These are phyloP conservation scores for Inonotus obliquus DNA, from an alignment of 1,284 basidiomycete species.

Conservation along the genomic window DNA sequence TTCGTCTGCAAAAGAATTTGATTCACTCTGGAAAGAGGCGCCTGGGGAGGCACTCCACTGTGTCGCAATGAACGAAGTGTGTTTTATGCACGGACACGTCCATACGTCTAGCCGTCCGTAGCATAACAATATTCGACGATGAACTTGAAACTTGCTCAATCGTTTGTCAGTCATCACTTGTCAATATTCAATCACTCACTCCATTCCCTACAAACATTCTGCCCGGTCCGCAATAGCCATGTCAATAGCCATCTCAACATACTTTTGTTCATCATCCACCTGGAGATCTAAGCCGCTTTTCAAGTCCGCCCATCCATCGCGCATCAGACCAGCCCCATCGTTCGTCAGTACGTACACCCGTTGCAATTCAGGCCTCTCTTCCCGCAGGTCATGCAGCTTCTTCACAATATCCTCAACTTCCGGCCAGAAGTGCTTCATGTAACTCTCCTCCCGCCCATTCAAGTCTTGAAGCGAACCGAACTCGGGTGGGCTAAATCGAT, in stretches of 20 bases:
- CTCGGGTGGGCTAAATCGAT: slow-evolving; percentile 41
- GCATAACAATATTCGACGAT: slow-evolving; percentile 28
- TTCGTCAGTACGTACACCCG: slow-evolving; percentile 60
- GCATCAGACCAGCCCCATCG: slow-evolving; percentile 46
- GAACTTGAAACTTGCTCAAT: slow-evolving; percentile 27
- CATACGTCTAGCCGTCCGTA: slow-evolving; percentile 23
- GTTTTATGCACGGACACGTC: slow-evolving; percentile 72
- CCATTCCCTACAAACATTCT: slow-evolving; percentile 75
- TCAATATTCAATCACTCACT: slow-evolving; percentile 31
- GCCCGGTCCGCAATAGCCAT: slow-evolving; percentile 66
- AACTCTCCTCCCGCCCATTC: slow-evolving; percentile 28
- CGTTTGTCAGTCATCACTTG: not conserved
- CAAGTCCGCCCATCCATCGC: slow-evolving; percentile 49
- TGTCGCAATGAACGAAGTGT: slow-evolving; percentile 60
- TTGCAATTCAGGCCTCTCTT: slow-evolving; percentile 34
- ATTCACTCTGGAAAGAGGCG: slow-evolving; percentile 11
- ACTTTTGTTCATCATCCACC: slow-evolving; percentile 42
- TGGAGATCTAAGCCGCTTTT: slow-evolving; percentile 38
- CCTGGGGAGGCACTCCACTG: slow-evolving; percentile 50
- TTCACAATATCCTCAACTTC: slow-evolving; percentile 46
- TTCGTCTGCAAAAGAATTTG: not conserved
- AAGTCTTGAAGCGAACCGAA: slow-evolving; percentile 32
- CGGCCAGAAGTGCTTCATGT: slow-evolving; percentile 56
- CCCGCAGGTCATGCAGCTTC: slow-evolving; percentile 37
- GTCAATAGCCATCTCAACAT: slow-evolving; percentile 60